Evolutionary conservation across 805 yeast species (phyloP), one percentile per base, ranked within the genome.

Genomic region (Yarrowia sp.): DNA sequence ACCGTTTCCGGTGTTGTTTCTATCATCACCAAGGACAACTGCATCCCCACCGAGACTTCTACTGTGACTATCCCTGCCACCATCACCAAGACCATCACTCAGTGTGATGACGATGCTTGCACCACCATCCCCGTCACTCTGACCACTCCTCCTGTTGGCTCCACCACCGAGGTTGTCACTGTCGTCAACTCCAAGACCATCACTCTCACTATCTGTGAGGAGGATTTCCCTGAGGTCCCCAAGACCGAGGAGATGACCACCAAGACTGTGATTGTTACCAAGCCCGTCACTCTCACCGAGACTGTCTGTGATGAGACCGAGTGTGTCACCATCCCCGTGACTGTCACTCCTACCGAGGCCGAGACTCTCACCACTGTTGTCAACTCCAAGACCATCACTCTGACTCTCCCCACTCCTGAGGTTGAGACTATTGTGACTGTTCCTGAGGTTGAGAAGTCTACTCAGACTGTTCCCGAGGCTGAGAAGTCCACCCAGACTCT

Each of bases 221-320:
- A 47, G 51, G 51, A 47, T 18, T 47, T 47, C 28, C 28, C 28
- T 8, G 47, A 43, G 47, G 22, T 31, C 5, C 32, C 31, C 15
- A 43, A 18, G 7, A 43, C 47, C 9, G 15, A 31, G 15, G 44
- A 41, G 44, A 22, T 41, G 22, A 43, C 47, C 47, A 43, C 47
- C 47, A 22, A 18, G 47, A 43, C 47, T 11, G 47, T 43, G 15
- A 9, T 18, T 31, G 14, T 32, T 9, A 47, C 51, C 51, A 32
- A 31, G 38, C 51, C 51, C 51, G 33, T 47, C 38, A 47, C 51
- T 13, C 38, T 47, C 22, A 47, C 38, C 42, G 18, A 50, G 57
- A 50, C 43, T 36, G 43, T 51, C 43, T 51, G 53, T 8, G 53
- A 48, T 39, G 53, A 48, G 53, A 17, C 13, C 13, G 39, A 48